Conservation (phyloP, 441 rosid species). For the Pelargonium myrrhifolium region DNA sequence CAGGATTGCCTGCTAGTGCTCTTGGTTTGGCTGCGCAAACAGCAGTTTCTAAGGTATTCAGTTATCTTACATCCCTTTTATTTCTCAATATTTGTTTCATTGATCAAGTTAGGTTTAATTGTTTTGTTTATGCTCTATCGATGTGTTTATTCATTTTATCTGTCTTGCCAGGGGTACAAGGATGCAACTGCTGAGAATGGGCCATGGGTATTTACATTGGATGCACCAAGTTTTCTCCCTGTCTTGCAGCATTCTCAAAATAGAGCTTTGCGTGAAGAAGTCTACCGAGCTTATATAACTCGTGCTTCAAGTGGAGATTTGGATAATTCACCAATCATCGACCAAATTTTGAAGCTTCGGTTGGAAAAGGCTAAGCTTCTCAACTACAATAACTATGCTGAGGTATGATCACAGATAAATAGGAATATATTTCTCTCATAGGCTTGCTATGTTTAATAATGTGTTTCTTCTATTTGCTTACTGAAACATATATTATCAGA, state of each 20-base stretch:
- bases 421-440: not conserved
- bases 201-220: conserved; percentile 83
- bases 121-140: conserved; percentile 2
- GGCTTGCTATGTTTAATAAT: conserved; percentile 8
- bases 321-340: conserved; percentile 63
- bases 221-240: conserved; percentile 65
- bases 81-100: conserved; percentile 6
- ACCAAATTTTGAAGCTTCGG: conserved; percentile 66
- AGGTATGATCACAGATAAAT: conserved; percentile 37
- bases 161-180: conserved; percentile 54
- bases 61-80: not conserved
- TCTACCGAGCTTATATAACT: conserved; percentile 55
- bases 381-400: conserved; percentile 72
- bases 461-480: conserved; percentile 17
- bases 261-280: conserved; percentile 75
- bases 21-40: conserved; percentile 84
- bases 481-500: conserved; percentile 33
- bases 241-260: conserved; percentile 82
- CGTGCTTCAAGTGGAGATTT: conserved; percentile 77
- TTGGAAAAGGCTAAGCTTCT: conserved; percentile 78
- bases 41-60: conserved; percentile 66
- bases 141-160: conserved; percentile 7
- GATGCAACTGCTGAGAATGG: conserved; percentile 80
- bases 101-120: not conserved
- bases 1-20: conserved; percentile 69